Base-by-base conservation (phyloP, 805 yeast genomes). In the Debaryomyces tyrocola region DNA sequence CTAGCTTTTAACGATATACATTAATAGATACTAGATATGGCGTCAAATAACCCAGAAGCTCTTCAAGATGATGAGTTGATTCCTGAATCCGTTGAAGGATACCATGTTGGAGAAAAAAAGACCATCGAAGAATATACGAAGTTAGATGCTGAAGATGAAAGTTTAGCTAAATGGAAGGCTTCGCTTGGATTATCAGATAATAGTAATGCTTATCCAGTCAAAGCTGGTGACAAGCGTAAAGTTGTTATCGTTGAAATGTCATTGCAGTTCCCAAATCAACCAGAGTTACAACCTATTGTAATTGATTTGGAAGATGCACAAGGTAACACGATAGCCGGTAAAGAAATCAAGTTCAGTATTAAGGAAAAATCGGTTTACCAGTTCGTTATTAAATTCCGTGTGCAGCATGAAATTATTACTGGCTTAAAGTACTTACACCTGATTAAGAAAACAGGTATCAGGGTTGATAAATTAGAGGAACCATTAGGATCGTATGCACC, bases 401-500 rank as follows among this genome's bases (percentile, higher is more conserved):
- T 91, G 29, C 97, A 90, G 66, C 92, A 87, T 59, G 95, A 88
- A 63, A 88, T 91, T 54, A 84, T 91, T 56, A 90, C 97, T 1
- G 97, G 97, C 1, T 78, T 91, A 62, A 84, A 85, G 62, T 91
- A 90, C 64, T 77, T 88, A 53, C 96, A 89, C 66, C 82, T 81
- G 15, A 85, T 90, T 52, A 90, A 89, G 67, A 87, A 90, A 63
- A 83, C 91, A 1, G 96, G 96, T 29, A 87, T 91, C 51, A 80
- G 91, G 20, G 89, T 91, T 35, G 96, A 89, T 62, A 88, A 85
- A 62, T 69, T 84, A 37, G 95, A 88, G 53, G 96, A 90, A 64
- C 94, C 91, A 38, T 77, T 90, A 62, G 97, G 97, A 3, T 84
- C 94, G 3, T 91, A 84, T 64, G 91, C 96, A 8, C 97, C 97